Conservation (phyloP, 805 yeast species). For the Nakazawaea ernobii region DNA sequence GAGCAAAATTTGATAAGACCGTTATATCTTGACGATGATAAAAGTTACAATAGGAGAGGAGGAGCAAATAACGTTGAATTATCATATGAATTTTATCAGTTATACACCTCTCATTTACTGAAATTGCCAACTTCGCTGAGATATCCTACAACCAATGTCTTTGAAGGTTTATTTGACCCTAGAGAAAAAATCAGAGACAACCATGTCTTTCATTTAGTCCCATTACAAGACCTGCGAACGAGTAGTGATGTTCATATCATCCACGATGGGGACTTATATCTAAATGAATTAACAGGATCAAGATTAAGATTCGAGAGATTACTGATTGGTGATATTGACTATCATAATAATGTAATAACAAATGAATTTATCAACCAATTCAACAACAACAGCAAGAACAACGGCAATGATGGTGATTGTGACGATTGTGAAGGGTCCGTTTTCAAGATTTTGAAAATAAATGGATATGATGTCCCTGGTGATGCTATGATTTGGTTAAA, state of each 20-base stretch:
- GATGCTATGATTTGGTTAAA: conserved; percentile 20
- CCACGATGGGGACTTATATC: conserved; percentile 26
- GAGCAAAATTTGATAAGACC: conserved; percentile 5
- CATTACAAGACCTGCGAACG: background rate
- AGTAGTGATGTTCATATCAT: no score
- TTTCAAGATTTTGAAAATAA: conserved; percentile 20
- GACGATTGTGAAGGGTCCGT: background rate
- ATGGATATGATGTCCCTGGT: conserved; percentile 16
- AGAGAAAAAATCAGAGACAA: conserved; percentile 9
- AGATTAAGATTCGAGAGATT: conserved; percentile 43
- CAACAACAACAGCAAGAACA: background rate
- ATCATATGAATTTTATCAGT: conserved; percentile 4
- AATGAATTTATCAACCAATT: background rate
- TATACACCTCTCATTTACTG: background rate
- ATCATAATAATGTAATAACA: background rate
- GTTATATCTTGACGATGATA: background rate
- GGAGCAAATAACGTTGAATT: conserved; percentile 8
- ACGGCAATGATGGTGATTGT: no score
- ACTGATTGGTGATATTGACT: conserved; percentile 33
- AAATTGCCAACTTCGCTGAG: background rate
- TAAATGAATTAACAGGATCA: conserved; percentile 35
- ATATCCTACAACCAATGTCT: conserved; percentile 19
- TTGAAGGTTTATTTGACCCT: conserved; percentile 23
- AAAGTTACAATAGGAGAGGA: background rate
- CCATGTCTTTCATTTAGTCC: conserved; percentile 5